Conservation (phyloP, 2,329 filamentous ascomycete genomes). For the Fusarium clavum region DNA sequence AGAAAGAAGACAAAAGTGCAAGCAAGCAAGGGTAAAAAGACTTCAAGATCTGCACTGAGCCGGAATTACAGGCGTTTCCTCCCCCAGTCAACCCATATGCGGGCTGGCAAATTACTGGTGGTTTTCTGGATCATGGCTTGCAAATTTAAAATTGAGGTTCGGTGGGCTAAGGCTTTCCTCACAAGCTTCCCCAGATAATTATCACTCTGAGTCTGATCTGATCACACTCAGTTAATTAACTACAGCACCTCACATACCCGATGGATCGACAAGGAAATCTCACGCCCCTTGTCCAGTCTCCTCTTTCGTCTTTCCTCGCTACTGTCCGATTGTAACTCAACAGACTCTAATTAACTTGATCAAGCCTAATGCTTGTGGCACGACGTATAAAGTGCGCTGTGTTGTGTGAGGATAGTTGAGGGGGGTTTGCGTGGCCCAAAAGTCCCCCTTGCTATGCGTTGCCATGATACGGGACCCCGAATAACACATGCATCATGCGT, state of each 20-base stretch:
- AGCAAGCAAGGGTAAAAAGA: neutral
- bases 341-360: constrained; percentile 6
- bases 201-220: neutral
- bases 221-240: constrained; percentile 1
- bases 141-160: constrained; percentile 48
- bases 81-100: constrained; percentile 36
- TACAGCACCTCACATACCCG: constrained; percentile 8
- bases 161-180: constrained; percentile 33
- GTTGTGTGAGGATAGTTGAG: constrained; percentile 20
- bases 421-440: constrained; percentile 25
- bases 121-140: constrained; percentile 47
- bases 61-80: constrained; percentile 42
- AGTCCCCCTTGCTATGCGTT: constrained; percentile 7
- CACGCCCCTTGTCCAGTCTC: constrained; percentile 7
- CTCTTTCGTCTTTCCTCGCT: constrained; percentile 22
- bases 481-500: constrained; percentile 32
- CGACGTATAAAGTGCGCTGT: constrained; percentile 7
- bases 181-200: constrained; percentile 42
- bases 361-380: constrained; percentile 20
- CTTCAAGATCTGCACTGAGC: constrained; percentile 38
- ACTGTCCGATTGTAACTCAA: constrained; percentile 23
- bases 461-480: constrained; percentile 29
- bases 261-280: constrained; percentile 40
- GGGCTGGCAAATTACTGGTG: constrained; percentile 45
- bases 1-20: neutral